A percentile compares a stretch with the other conserved stretches of the same genome.
phyloP scores from a whole-genome alignment of 352 stramenopile genomes.

The Phytophthora cactorum region DNA sequence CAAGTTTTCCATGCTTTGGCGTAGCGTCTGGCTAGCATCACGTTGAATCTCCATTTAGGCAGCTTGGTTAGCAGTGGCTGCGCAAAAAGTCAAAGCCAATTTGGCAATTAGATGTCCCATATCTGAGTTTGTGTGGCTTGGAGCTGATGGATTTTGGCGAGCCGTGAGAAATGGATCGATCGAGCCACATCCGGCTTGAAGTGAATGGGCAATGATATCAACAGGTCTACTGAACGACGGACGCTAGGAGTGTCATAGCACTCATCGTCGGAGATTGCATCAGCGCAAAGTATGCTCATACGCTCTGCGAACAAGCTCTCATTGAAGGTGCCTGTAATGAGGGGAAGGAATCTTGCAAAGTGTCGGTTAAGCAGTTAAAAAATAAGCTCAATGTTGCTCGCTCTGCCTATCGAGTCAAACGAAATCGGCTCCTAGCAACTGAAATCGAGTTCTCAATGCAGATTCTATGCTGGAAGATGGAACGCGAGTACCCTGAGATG shows the following conservation, averaged over 20 bases:
- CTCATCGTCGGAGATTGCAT: constrained; percentile 2
- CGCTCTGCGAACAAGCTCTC: neutral
- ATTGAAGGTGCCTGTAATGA: constrained; percentile 8
- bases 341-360: neutral
- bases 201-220: constrained; percentile 3
- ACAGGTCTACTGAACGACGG: constrained; percentile 4
- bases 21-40: neutral
- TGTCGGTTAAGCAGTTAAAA: constrained; percentile 12
- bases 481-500: constrained; percentile 14
- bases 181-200: constrained; percentile 5
- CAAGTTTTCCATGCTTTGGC: constrained; percentile 1
- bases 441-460: neutral
- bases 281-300: neutral
- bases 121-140: neutral
- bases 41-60: constrained; percentile 1
- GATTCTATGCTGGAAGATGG: neutral
- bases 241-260: neutral
- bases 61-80: constrained; percentile 8
- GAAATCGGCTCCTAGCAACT: constrained; percentile 11
- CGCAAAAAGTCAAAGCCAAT: neutral
- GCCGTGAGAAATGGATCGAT: constrained; percentile 10
- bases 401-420: neutral
- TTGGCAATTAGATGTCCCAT: constrained; percentile 3
- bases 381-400: constrained; percentile 11
- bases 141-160: neutral